Conservation (phyloP, 257 asterid species). For the Primulina tabacum region DNA sequence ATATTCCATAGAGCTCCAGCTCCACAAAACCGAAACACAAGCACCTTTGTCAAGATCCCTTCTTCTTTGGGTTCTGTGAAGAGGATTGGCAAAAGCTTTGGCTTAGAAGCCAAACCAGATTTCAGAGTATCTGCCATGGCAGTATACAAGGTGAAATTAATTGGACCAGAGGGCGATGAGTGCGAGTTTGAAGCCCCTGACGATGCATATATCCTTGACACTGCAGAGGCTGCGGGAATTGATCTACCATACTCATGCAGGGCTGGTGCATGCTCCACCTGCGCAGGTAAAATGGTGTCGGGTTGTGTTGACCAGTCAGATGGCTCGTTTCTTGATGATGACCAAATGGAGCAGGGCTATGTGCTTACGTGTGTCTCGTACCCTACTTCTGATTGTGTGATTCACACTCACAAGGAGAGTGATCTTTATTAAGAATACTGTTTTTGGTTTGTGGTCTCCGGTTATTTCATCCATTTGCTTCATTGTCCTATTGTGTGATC, state of each 20-base stretch:
- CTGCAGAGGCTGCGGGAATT: conserved; percentile 39
- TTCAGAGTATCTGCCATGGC: conserved; percentile 35
- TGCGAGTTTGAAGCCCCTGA: conserved; percentile 37
- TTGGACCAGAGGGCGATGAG: conserved; percentile 37
- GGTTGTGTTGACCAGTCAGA: conserved; percentile 49
- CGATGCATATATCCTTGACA: conserved; percentile 38
- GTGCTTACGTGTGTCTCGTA: conserved; percentile 37
- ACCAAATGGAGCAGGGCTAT: conserved; percentile 39
- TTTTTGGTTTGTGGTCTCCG: background rate
- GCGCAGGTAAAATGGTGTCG: conserved; percentile 31
- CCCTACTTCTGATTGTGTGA: conserved; percentile 39
- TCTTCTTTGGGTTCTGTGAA: conserved; percentile 27
- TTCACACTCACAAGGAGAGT: conserved; percentile 43
- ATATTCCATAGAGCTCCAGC: background rate
- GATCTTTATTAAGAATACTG: conserved; percentile 28
- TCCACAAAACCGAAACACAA: background rate
- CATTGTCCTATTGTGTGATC: background rate
- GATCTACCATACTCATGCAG: conserved; percentile 46
- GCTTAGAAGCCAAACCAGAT: conserved; percentile 18
- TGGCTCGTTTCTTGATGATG: conserved; percentile 37
- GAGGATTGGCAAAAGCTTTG: conserved; percentile 23
- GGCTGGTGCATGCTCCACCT: conserved; percentile 46
- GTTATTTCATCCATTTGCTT: background rate
- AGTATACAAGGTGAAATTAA: conserved; percentile 39
- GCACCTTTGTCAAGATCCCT: background rate